phyloP scores from a whole-genome alignment of 1,284 basidiomycete species.

The Trametes sp. region DNA sequence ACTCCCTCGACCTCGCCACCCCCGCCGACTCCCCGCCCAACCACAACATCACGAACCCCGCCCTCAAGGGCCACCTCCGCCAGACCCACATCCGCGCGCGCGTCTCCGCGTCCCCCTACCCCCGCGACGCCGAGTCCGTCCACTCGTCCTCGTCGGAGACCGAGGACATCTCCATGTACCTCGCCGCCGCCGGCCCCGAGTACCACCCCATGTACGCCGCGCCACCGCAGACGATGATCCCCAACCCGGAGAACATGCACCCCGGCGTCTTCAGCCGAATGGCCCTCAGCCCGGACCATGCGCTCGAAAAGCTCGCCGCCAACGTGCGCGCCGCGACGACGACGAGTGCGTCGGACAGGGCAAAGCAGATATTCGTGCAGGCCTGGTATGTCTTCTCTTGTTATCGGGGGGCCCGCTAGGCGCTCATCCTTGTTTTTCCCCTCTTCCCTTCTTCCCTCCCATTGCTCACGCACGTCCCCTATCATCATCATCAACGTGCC shows the following conservation, averaged over 20 bases:
- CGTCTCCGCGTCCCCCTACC: slow-evolving; percentile 80
- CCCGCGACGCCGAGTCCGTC: slow-evolving; percentile 82
- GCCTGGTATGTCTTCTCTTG: slow-evolving; percentile 67
- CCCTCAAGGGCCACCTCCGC: slow-evolving; percentile 75
- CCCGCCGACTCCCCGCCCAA: slow-evolving; percentile 73
- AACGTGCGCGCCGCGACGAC: slow-evolving; percentile 88
- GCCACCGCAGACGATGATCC: slow-evolving; percentile 42
- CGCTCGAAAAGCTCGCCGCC: slow-evolving; percentile 83
- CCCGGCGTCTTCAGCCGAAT: slow-evolving; percentile 77
- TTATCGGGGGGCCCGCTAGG: slow-evolving; percentile 14
- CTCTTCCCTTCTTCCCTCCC: slow-evolving; percentile 15
- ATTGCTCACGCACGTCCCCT: slow-evolving; percentile 16
- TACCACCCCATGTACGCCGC: slow-evolving; percentile 69
- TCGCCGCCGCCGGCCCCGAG: slow-evolving; percentile 55
- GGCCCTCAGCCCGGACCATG: slow-evolving; percentile 76
- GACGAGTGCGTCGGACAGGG: slow-evolving; percentile 86
- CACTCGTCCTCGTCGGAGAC: slow-evolving; percentile 87
- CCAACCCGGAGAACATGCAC: slow-evolving; percentile 68
- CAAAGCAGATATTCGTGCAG: slow-evolving; percentile 90
- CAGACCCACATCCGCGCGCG: slow-evolving; percentile 79
- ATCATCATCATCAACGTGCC: background rate
- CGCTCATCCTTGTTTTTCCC: slow-evolving; percentile 17
- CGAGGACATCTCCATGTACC: slow-evolving; percentile 82
- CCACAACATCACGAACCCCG: slow-evolving; percentile 71
- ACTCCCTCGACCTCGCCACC: slow-evolving; percentile 53